Conservation (phyloP, 176 grass and related monocot genomes). For the Raddia guianensis region DNA sequence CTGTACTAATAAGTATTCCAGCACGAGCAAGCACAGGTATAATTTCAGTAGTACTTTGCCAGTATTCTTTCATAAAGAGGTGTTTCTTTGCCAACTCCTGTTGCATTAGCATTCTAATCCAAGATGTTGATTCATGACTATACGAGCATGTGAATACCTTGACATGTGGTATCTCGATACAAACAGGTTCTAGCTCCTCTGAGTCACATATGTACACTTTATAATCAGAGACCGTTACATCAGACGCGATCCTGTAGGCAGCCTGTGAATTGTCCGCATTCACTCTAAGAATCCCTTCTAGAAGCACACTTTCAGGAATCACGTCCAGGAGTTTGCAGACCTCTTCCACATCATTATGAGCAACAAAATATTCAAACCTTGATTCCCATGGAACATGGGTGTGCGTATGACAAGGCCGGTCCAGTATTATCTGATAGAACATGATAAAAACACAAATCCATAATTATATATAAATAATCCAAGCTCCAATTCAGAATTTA, state of each 20-base stretch:
- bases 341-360: constrained; percentile 61
- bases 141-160: constrained; percentile 63
- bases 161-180: constrained; percentile 72
- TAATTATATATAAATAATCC: constrained; percentile 26
- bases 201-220: constrained; percentile 68
- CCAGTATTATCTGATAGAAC: constrained; percentile 78
- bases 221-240: constrained; percentile 50
- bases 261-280: constrained; percentile 57
- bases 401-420: constrained; percentile 58
- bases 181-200: constrained; percentile 74
- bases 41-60: constrained; percentile 71
- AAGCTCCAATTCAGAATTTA: constrained; percentile 17
- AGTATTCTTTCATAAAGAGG: constrained; percentile 85
- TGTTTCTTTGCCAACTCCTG: constrained; percentile 75
- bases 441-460: constrained; percentile 34
- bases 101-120: constrained; percentile 69
- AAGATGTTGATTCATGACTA: constrained; percentile 59
- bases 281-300: constrained; percentile 72
- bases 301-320: constrained; percentile 63
- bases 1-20: constrained; percentile 63
- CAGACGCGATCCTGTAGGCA: constrained; percentile 16
- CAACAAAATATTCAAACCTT: constrained; percentile 78
- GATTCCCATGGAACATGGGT: constrained; percentile 83
- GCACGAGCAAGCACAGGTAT: constrained; percentile 72
- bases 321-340: constrained; percentile 63